Base-by-base conservation (phyloP, 345 rosid genomes). In the Litchi chinensis region DNA sequence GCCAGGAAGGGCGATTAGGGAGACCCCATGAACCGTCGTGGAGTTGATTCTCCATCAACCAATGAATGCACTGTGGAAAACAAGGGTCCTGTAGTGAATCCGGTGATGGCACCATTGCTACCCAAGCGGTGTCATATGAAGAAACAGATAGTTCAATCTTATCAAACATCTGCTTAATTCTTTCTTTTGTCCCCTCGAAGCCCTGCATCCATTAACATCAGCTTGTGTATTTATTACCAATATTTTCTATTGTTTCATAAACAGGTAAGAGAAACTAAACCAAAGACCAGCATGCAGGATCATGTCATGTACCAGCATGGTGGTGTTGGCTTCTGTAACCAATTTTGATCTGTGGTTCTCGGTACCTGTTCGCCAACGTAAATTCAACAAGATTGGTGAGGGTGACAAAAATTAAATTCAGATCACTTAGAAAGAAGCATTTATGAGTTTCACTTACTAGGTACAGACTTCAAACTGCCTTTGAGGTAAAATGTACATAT, bases 111-210 rank as follows among this genome's bases (percentile, higher is more conserved):
- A 89, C 84, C 98, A 93, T 95, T 48, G 98, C 95, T 44, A 93
- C 91, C 97, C 98, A 93, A 59, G 97, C 95, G 79, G 95, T 95
- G 83, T 95, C 98, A 60, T 92, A 93, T 0, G 97, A 83, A 37
- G 98, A 95, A 65, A 88, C 85, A 26, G 95, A 89, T 39, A 92
- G 88, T 71, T 91, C 92, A 71, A 86, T 82, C 78, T 86, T 82
- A 70, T 82, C 80, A 74, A 95, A 91, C 93, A 95, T 81, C 64
- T 83, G 83, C 89, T 83, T 88, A 59, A 89, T 82, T 65, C 81
- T 89, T 77, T 89, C 91, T 82, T 81, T 90, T 19, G 87, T 77
- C 70, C 77, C 83, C 80, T 87, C 84, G 52, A 83, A 81, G 41
- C 81, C 46, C 93, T 90, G 87, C 40, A 77, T 24, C 70, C 8